These are phyloP conservation scores for Cyclotella atomus DNA, from an alignment of 108 stramenopile species.

Conservation along the genomic window DNA sequence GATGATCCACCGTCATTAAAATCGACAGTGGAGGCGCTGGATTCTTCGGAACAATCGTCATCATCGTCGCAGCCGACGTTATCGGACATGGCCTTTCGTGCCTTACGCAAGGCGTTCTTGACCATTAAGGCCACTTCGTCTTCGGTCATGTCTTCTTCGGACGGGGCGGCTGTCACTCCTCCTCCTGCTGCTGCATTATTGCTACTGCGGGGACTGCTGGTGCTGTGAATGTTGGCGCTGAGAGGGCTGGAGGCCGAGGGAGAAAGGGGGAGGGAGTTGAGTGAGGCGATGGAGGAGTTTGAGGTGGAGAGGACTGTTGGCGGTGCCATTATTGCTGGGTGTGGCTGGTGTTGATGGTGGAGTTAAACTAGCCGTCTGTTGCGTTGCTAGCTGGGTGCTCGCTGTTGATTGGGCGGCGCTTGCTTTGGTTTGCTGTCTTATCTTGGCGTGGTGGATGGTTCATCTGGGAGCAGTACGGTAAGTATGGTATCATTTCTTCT, in stretches of 20 bases:
- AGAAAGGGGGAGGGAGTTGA: neutral
- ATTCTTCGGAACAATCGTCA: too few relatives aligned
- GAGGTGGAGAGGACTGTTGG: neutral
- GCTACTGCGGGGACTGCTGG: neutral
- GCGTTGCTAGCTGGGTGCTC: neutral
- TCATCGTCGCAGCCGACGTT: too few relatives aligned
- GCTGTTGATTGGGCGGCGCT: neutral
- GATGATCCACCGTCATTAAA: too few relatives aligned
- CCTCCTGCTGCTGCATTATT: neutral
- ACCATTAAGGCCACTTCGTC: conserved; percentile 69
- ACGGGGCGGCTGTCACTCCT: neutral
- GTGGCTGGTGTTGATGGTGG: neutral
- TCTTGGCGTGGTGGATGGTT: too few relatives aligned
- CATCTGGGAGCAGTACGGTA: too few relatives aligned
- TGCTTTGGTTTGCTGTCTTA: neutral
- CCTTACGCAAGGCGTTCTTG: conserved; percentile 58
- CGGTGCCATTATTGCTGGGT: neutral
- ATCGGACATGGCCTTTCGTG: conserved; percentile 58
- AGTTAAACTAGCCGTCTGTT: neutral
- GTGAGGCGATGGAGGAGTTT: neutral
- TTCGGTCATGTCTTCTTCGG: conserved; percentile 61
- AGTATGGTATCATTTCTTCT: too few relatives aligned
- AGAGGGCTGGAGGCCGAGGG: neutral
- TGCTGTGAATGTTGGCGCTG: neutral
- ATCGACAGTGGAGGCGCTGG: too few relatives aligned